Base-by-base conservation (phyloP, 306 rosid species). In the Prunus campanulata region DNA sequence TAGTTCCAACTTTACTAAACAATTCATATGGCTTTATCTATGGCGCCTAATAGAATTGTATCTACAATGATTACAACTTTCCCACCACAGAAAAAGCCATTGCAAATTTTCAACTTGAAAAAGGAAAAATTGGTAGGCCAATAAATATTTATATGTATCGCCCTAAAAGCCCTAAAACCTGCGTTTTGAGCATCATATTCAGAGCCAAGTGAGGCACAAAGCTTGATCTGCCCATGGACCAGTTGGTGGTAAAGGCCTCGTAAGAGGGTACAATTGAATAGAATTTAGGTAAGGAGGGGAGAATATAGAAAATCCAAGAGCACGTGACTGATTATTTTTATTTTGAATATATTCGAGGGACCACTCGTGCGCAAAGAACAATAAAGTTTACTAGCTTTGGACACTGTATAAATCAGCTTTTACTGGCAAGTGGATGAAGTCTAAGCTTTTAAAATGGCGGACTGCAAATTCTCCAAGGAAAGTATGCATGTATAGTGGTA, bases 11-110 rank as follows among this genome's bases (percentile, higher is more conserved):
- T 83, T 79, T 83, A 69, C 75, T 24, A 74, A 74, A 74, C 77
- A 76, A 68, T 78, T 78, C 66, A 70, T 52, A 67, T 68, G 68
- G 80, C 75, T 80, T 83, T 84, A 80, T 63, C 48, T 70, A 8
- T 77, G 70, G 22, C 63, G 77, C 52, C 65, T 68, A 50, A 71
- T 11, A 75, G 48, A 51, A 35, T 39, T 77, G 51, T 68, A 51
- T 20, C 73, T 25, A 60, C 48, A 72, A 86, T 86, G 49, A 86
- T 83, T 68, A 62, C 75, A 54, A 44, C 78, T 86, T 83, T 78
- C 70, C 62, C 76, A 59, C 70, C 66, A 48, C 75, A 46, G 13
- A 48, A 25, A 57, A 60, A 54, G 60, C 16, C 42, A 50, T 66
- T 66, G 4, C 20, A 11, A 8, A 15, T 60, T 32, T 66, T 66